Base-by-base conservation (phyloP, 192 early-diverging fungal species). In the Geranomyces variabilis region DNA sequence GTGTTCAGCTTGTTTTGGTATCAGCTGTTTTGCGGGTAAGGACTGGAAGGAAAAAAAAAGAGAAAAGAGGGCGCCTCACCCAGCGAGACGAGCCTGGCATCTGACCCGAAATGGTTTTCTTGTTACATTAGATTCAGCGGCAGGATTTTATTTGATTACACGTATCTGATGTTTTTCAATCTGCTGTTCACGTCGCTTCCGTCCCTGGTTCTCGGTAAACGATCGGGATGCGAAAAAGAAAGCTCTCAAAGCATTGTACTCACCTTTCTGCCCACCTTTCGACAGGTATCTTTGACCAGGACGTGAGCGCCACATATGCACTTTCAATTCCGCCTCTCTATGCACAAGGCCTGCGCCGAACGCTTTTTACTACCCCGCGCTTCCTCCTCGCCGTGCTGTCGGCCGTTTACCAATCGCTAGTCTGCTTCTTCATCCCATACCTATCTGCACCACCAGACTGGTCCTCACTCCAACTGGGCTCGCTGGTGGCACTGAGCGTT, bases 381-480 rank as follows among this genome's bases (percentile, higher is more conserved):
- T 99, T 97, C 76, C 90, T 89, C 79, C 47, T 88, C 61, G 94
- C 93, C 74, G 90, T 96, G 72, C 15, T 91, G 15, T 92, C 97
- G 69, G 96, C 91, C 30, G 73, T 99, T n/a, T 99, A 93, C 86
- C 95, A 98, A 81, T 97, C 96, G 7, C 69, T 91, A 12, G 83
- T 96, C 58, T 73, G 75, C 22, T 92, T 91, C 53, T 99, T 89
- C 76, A 92, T 92, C 74, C 83, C 87, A 31, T 90, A 90, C 75
- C 83, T 88, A 46, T 31, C 74, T 14, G 67, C 70, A 44, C 93
- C 93, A n/a, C 63, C 72, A 19, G 75, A 76, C 0, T 77, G 80
- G 51, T 88, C 88, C 59, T 64, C 77, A 29, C 77, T 84, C 15
- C 88, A 89, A 33, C 78, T 98, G 58, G 91, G 92, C 53, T 92